Evolutionary conservation across 441 rosid genomes (phyloP).

Genomic region (Metrosideros polymorpha): DNA sequence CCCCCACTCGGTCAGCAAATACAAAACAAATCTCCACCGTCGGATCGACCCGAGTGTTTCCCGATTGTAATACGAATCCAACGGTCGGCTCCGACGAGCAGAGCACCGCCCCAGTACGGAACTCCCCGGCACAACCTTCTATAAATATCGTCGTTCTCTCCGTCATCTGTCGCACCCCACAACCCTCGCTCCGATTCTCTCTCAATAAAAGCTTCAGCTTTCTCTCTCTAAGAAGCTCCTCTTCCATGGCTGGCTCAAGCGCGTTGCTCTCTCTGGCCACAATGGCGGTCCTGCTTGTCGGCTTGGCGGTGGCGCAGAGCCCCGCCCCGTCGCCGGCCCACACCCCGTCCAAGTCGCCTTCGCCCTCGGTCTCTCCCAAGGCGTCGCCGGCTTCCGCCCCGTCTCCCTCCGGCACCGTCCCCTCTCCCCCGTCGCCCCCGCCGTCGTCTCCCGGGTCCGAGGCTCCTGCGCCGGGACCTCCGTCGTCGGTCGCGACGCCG

Average conservation of each 20-base stretch:
- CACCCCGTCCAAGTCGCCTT: background rate
- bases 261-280: background rate
- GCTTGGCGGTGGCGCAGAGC: background rate
- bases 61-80: background rate
- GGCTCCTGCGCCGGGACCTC: background rate
- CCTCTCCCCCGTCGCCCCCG: background rate
- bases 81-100: background rate
- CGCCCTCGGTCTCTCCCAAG: background rate
- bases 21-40: too few species aligned
- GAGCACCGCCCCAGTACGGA: too few species aligned
- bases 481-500: background rate
- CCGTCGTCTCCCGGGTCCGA: background rate
- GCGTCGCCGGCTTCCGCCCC: background rate
- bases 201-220: background rate
- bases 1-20: too few species aligned
- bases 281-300: background rate
- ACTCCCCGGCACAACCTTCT: background rate
- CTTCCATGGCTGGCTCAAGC: background rate
- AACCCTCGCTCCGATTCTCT: background rate
- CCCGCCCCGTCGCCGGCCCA: background rate
- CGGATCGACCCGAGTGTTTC: background rate
- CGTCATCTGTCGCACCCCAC: rapidly evolving
- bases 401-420: background rate
- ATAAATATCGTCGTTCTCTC: background rate
- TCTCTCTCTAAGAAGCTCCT: background rate